phyloP scores from a whole-genome alignment of 371 early-diverging fungal genomes.

The Blakeslea trispora region DNA sequence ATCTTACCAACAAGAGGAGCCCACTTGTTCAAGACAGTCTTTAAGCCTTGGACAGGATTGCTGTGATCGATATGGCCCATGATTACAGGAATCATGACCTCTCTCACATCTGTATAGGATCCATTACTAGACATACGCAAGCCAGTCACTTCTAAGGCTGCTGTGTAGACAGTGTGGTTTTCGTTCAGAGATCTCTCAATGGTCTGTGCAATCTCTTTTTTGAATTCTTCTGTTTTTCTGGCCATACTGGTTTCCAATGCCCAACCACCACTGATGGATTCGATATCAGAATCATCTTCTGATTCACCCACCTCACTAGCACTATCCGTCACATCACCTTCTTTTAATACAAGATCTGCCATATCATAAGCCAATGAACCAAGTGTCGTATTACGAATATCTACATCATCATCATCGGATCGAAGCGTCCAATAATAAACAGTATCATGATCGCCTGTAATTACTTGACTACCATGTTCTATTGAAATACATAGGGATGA shows the following conservation, averaged over 20 bases:
- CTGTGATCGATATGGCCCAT: constrained; percentile 58
- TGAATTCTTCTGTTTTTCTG: constrained; percentile 65
- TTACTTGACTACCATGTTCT: constrained; percentile 23
- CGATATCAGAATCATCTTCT: constrained; percentile 54
- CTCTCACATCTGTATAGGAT: constrained; percentile 78
- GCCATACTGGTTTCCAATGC: constrained; percentile 34
- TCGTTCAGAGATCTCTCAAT: constrained; percentile 82
- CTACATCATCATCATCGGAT: constrained; percentile 48
- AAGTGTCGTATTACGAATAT: constrained; percentile 47
- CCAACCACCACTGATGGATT: constrained; percentile 38
- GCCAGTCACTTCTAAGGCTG: constrained; percentile 87
- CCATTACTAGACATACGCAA: constrained; percentile 89
- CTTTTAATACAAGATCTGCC: constrained; percentile 42
- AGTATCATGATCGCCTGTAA: constrained; percentile 44
- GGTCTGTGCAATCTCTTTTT: constrained; percentile 77
- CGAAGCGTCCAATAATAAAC: constrained; percentile 53
- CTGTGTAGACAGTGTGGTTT: constrained; percentile 73
- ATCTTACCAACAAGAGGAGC: constrained; percentile 69
- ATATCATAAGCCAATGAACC: constrained; percentile 50
- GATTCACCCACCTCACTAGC: constrained; percentile 59
- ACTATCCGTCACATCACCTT: constrained; percentile 50
- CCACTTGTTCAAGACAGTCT: constrained; percentile 67
- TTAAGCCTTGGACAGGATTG: constrained; percentile 37
- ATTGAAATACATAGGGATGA: not conserved
- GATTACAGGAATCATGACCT: constrained; percentile 68